A percentile compares a stretch with the other conserved stretches of the same genome.
phyloP scores from a whole-genome alignment of 1,284 basidiomycete species.

The Fistulina hepatica region DNA sequence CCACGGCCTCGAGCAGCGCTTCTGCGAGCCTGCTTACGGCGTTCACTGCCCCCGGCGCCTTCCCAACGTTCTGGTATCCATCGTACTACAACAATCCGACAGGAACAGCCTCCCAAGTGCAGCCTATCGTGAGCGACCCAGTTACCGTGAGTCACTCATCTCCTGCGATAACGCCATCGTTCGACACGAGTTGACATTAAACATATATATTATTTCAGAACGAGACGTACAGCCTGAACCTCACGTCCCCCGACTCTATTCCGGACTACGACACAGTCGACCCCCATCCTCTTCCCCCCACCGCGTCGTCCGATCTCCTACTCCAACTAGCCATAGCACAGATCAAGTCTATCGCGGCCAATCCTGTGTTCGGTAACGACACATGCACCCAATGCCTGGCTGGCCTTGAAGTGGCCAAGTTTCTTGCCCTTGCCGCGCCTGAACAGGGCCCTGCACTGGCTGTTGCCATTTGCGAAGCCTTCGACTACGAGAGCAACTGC shows the following conservation, averaged over 20 bases:
- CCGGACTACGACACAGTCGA: conserved; percentile 42
- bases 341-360: conserved; percentile 36
- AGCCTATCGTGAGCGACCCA: conserved; percentile 50
- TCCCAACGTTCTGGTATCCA: conserved; percentile 52
- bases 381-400: conserved; percentile 47
- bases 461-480: conserved; percentile 45
- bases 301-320: conserved; percentile 28
- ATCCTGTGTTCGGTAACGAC: conserved; percentile 32
- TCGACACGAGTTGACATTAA: neutral
- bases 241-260: conserved; percentile 42
- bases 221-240: conserved; percentile 32
- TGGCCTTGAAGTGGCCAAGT: conserved; percentile 46
- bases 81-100: conserved; percentile 64
- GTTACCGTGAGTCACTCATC: conserved; percentile 29
- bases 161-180: neutral
- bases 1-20: conserved; percentile 1
- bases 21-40: conserved; percentile 26
- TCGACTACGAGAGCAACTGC: conserved; percentile 34
- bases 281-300: conserved; percentile 45
- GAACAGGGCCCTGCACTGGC: conserved; percentile 41
- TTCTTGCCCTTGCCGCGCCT: conserved; percentile 45
- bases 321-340: conserved; percentile 38
- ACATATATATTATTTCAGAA: conserved; percentile 24
- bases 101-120: conserved; percentile 34
- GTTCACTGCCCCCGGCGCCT: conserved; percentile 49